Base-by-base conservation (phyloP, 31 red algal genomes). In the Endocladia muricata region DNA sequence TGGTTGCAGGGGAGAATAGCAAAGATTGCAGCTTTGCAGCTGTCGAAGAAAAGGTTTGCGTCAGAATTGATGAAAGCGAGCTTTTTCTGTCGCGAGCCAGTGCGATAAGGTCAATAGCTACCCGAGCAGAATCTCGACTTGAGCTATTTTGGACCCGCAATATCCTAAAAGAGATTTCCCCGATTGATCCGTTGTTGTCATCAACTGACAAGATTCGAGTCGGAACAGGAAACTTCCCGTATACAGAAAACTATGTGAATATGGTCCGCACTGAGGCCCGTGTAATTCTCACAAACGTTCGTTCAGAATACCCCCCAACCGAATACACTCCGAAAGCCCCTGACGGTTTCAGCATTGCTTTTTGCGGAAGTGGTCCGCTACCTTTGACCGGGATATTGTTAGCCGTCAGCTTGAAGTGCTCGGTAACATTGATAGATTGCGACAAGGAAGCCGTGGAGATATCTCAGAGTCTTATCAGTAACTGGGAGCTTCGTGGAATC, bases 351-450 rank as follows among this genome's bases (percentile, higher is more conserved):
- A 48, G 73, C 3, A 57, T 82, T 38, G 90, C 70, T n/a, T 94
- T 88, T 47, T 88, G 83, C 72, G 91, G 91, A 21, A 88, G 84
- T 68, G 91, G 91, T 22, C 84, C 83, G 21, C 56, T 88, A 31
- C 84, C 76, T 19, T 60, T 82, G 66, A 83, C 78, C 6, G 88
- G 79, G 13, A 61, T 76, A 31, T 37, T 91, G 15, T 48, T 91
- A 19, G 70, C 78, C 17, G 79, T 68, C n/a, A 42, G 36, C 0
- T 29, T 42, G 31, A 52, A 77, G 11, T 72, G 39, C 22, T 9
- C 42, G 2, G 79, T 91, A 19, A 83, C 79, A 17, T 37, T 91
- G 52, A 67, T 91, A 22, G 88, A 91, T 41, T 34, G 51, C 26
- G 88, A 91, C 35, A 43, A 60, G 38, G 13, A 72, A 23, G 88